phyloP scores from a whole-genome alignment of 495 filamentous ascomycete genomes.

The Hypoxylon crocopeplum region DNA sequence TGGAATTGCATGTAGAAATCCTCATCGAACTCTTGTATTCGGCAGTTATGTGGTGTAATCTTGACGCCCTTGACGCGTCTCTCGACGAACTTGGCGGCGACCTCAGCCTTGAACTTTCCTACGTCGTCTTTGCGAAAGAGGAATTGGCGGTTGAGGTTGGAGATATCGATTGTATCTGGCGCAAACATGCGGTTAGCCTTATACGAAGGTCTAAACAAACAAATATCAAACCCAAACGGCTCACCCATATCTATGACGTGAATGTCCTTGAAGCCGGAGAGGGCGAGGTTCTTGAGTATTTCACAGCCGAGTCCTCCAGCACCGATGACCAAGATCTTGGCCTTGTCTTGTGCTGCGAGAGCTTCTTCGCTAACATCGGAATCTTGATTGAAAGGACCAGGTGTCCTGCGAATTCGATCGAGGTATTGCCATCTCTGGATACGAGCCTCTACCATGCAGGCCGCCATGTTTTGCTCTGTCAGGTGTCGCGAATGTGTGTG shows the following conservation, averaged over 20 bases:
- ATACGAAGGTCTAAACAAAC: not conserved
- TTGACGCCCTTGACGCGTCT: constrained; percentile 84
- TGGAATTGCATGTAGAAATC: constrained; percentile 99
- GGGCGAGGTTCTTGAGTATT: constrained; percentile 93
- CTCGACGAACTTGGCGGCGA: constrained; percentile 91
- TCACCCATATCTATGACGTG: constrained; percentile 97
- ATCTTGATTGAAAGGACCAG: constrained; percentile 77
- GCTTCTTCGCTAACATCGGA: constrained; percentile 70
- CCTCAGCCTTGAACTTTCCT: constrained; percentile 90
- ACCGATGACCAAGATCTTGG: constrained; percentile 81
- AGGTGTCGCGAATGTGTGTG: not conserved
- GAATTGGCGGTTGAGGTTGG: constrained; percentile 97
- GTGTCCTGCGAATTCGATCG: constrained; percentile 73
- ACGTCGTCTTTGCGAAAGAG: constrained; percentile 93
- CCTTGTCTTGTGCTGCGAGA: constrained; percentile 64
- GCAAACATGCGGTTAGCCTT: constrained; percentile 9
- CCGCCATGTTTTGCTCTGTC: constrained; percentile 21
- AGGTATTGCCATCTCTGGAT: constrained; percentile 69
- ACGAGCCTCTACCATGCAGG: not conserved
- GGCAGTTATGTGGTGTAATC: constrained; percentile 91
- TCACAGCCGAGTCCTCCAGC: constrained; percentile 97
- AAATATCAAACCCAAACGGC: not conserved
- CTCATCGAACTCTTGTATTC: constrained; percentile 96
- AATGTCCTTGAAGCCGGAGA: constrained; percentile 95
- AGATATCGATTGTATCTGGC: constrained; percentile 94